These are phyloP conservation scores for Pezicula rhizophila DNA, from an alignment of 2,329 filamentous ascomycete species.

Conservation along the genomic window DNA sequence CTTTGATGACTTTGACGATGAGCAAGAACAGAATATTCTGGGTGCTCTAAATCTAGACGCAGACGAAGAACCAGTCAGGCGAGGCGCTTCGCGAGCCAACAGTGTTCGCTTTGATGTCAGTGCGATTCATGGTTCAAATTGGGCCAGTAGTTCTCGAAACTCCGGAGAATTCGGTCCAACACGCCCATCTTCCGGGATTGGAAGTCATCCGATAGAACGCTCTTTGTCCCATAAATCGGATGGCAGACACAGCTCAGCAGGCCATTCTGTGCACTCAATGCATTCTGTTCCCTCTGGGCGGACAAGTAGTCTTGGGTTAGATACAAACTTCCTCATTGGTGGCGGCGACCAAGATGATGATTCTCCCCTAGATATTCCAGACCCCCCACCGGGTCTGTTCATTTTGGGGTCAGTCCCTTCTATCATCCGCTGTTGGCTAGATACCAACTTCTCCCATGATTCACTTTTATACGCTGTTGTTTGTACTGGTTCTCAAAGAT, in stretches of 20 bases:
- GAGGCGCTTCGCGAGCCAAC: conserved; percentile 88
- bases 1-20: conserved; percentile 81
- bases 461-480: conserved; percentile 86
- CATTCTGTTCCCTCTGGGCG: conserved; percentile 72
- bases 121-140: conserved; percentile 79
- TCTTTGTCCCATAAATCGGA: conserved; percentile 94
- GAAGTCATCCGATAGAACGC: conserved; percentile 74
- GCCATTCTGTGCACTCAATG: conserved; percentile 66
- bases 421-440: conserved; percentile 94
- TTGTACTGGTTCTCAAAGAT: conserved; percentile 86
- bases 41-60: conserved; percentile 78
- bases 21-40: conserved; percentile 73
- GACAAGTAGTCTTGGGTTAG: conserved; percentile 82
- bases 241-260: conserved; percentile 88
- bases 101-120: conserved; percentile 97
- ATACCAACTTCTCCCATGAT: conserved; percentile 81
- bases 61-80: conserved; percentile 78
- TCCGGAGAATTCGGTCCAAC: conserved; percentile 76
- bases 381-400: conserved; percentile 77
- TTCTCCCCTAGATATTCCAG: conserved; percentile 65
- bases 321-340: conserved; percentile 61
- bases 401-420: conserved; percentile 84
- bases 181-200: conserved; percentile 73
- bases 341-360: conserved; percentile 50
- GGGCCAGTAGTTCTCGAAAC: conserved; percentile 75